These are phyloP conservation scores for Cladosporium sp. DNA, from an alignment of 2,329 filamentous ascomycete genomes.

Conservation along the genomic window DNA sequence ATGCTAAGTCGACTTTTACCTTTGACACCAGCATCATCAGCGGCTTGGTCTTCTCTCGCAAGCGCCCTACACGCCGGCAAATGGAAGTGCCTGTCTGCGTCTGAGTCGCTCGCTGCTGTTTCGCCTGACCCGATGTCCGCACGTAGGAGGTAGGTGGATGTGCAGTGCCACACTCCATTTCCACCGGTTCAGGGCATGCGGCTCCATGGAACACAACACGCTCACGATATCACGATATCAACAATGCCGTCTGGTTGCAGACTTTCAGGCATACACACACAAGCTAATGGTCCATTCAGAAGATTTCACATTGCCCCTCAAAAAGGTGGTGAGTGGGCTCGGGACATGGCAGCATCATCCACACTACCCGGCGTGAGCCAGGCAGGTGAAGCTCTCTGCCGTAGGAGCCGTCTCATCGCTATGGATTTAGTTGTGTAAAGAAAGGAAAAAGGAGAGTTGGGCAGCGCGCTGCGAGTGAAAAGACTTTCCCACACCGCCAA, in stretches of 20 bases:
- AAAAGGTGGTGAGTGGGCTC: conserved; percentile 43
- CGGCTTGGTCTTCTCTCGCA: background rate
- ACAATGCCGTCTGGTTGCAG: conserved; percentile 1
- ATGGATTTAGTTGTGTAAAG: conserved; percentile 72
- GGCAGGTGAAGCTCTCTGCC: conserved; percentile 47
- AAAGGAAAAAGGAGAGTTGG: conserved; percentile 38
- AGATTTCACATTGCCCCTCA: conserved; percentile 38
- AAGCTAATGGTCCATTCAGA: conserved; percentile 37
- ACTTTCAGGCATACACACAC: conserved; percentile 6
- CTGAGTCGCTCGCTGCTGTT: no score
- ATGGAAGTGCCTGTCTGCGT: background rate
- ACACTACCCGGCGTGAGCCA: conserved; percentile 32
- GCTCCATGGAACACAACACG: background rate
- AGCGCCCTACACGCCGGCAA: background rate
- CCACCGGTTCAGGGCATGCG: background rate
- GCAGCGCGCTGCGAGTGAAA: conserved; percentile 5
- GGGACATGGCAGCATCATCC: conserved; percentile 47
- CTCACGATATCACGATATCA: background rate
- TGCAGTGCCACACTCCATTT: background rate
- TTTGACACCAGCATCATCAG: background rate
- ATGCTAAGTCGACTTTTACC: background rate
- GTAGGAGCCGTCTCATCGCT: conserved; percentile 65
- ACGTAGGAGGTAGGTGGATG: no score
- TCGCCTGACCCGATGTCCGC: background rate
- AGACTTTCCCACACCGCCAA: conserved; percentile 4